Conservation (phyloP, 1,139 yeast genomes). For the Blastobotrys proliferans region DNA sequence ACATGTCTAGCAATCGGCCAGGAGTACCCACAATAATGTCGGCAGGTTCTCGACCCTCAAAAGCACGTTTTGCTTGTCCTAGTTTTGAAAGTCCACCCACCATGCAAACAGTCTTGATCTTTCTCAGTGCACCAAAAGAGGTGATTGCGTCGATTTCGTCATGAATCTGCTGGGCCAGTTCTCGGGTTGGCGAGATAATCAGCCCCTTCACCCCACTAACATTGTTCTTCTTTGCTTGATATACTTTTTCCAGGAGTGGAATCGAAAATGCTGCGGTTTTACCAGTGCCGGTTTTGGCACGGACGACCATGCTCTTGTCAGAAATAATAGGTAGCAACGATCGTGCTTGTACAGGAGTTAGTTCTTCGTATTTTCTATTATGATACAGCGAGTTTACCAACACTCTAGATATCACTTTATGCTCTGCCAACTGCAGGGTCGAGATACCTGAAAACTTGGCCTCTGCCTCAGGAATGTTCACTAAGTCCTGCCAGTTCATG, state of each 20-base stretch:
- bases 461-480: conserved; percentile 12
- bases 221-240: conserved; percentile 36
- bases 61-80: conserved; percentile 37
- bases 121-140: conserved; percentile 34
- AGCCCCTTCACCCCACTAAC: conserved; percentile 45
- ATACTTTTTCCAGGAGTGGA: conserved; percentile 63
- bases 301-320: conserved; percentile 62
- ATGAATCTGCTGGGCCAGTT: conserved; percentile 80
- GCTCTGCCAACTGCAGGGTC: conserved; percentile 29
- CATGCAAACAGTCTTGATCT: conserved; percentile 37
- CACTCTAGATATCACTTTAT: conserved; percentile 31
- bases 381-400: conserved; percentile 34
- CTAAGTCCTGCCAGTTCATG: conserved; percentile 23
- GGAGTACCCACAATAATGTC: conserved; percentile 84
- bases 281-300: conserved; percentile 96
- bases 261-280: conserved; percentile 85
- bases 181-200: conserved; percentile 87
- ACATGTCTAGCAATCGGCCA: conserved; percentile 70
- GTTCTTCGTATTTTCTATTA: conserved; percentile 35
- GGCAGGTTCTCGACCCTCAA: conserved; percentile 28
- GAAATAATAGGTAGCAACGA: conserved; percentile 64
- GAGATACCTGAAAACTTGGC: conserved; percentile 32
- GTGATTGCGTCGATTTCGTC: conserved; percentile 49
- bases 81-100: conserved; percentile 51
- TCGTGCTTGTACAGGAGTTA: conserved; percentile 78